phyloP scores from a whole-genome alignment of 805 yeast genomes.

The Lachancea kluyveri region DNA sequence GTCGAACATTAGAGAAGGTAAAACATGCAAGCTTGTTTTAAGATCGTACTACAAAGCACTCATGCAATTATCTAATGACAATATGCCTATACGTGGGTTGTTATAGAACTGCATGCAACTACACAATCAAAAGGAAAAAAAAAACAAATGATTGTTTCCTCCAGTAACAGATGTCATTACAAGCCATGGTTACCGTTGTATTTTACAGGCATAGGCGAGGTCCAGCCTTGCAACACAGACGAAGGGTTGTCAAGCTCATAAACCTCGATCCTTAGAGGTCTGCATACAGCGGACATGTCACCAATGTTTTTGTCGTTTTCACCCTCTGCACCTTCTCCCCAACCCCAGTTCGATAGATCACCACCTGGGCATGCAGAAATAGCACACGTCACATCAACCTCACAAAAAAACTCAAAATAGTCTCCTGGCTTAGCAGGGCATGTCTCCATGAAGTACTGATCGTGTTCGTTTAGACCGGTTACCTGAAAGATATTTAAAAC shows the following conservation, averaged over 20 bases:
- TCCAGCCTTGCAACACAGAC: constrained; percentile 43
- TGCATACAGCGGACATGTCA: constrained; percentile 55
- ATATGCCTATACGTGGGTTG: too few species aligned
- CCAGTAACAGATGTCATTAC: too few species aligned
- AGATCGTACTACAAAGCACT: too few species aligned
- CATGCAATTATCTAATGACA: too few species aligned
- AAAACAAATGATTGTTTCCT: too few species aligned
- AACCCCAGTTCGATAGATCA: constrained; percentile 60
- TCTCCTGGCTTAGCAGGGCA: constrained; percentile 57
- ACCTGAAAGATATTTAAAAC: constrained; percentile 65
- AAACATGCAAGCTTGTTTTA: too few species aligned
- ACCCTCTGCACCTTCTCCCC: constrained; percentile 44
- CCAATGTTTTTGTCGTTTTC: constrained; percentile 32
- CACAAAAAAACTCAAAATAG: constrained; percentile 63
- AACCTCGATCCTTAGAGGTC: constrained; percentile 59
- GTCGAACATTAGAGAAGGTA: too few species aligned
- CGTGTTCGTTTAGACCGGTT: constrained; percentile 59
- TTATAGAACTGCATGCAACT: too few species aligned
- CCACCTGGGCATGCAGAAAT: constrained; percentile 69
- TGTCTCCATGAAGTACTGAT: constrained; percentile 65
- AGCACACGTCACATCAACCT: constrained; percentile 57
- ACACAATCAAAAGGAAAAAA: too few species aligned
- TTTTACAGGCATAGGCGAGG: constrained; percentile 42
- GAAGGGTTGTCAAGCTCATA: constrained; percentile 43
- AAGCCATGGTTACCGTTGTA: constrained; percentile 56